A percentile compares a stretch with the other conserved stretches of the same genome.
Evolutionary conservation across 2,329 filamentous ascomycete genomes (phyloP).

Genomic region (Zymoseptoria brevis): DNA sequence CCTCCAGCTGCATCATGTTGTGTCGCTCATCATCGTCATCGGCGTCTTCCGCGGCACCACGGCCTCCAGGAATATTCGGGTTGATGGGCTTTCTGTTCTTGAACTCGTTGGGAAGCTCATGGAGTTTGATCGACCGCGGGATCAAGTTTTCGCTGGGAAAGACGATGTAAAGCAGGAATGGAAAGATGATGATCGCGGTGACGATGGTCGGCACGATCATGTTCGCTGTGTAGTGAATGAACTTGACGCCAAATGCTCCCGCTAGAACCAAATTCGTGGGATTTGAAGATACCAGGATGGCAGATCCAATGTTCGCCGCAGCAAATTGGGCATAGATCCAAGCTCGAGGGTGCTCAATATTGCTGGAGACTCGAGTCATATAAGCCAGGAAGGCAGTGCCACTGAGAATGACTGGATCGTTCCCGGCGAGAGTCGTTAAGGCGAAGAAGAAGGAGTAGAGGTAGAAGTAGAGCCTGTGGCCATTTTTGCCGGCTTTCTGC

Average conservation of each 20-base stretch:
- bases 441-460: slow-evolving; percentile 65
- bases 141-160: slow-evolving; percentile 59
- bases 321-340: slow-evolving; percentile 69
- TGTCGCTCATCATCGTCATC: slow-evolving; percentile 43
- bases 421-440: slow-evolving; percentile 61
- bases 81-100: slow-evolving; percentile 55
- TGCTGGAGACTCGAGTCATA: slow-evolving; percentile 67
- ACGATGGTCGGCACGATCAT: slow-evolving; percentile 64
- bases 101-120: slow-evolving; percentile 54
- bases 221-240: slow-evolving; percentile 67
- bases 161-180: slow-evolving; percentile 61
- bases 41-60: slow-evolving; percentile 47
- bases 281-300: slow-evolving; percentile 69
- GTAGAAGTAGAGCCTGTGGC: slow-evolving; percentile 62
- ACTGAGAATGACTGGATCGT: slow-evolving; percentile 67
- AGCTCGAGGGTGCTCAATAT: slow-evolving; percentile 61
- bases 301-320: slow-evolving; percentile 64
- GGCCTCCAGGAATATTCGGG: slow-evolving; percentile 61
- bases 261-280: slow-evolving; percentile 69
- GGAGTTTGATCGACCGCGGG: slow-evolving; percentile 58
- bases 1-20: slow-evolving; percentile 55
- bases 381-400: slow-evolving; percentile 69
- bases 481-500: slow-evolving; percentile 58
- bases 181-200: slow-evolving; percentile 62
- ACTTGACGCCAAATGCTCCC: slow-evolving; percentile 63